phyloP scores from a whole-genome alignment of 768 basidiomycete genomes.

The Pisolithus albus region DNA sequence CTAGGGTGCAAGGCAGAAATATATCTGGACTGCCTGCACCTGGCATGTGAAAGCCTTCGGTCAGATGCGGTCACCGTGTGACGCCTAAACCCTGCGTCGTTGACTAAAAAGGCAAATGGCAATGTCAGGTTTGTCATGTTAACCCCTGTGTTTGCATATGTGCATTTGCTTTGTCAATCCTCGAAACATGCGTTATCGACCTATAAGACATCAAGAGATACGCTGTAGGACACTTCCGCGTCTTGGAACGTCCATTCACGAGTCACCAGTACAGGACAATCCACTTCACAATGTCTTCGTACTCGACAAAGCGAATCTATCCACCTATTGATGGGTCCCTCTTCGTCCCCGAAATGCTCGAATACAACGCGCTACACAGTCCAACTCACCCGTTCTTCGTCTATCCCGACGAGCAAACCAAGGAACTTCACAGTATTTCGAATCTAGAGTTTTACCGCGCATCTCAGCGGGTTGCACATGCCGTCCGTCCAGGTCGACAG shows the following conservation, averaged over 20 bases:
- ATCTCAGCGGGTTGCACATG: conserved; percentile 36
- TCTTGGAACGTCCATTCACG: not conserved
- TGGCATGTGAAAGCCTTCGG: too few species aligned
- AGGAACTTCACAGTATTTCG: conserved; percentile 24
- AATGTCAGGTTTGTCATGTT: too few species aligned
- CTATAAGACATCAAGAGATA: not conserved
- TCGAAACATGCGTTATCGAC: not conserved
- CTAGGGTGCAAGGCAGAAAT: too few species aligned
- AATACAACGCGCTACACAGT: conserved; percentile 32
- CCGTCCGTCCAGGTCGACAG: conserved; percentile 28
- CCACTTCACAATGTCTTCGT: not conserved
- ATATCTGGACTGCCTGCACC: too few species aligned
- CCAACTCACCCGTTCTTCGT: conserved; percentile 25
- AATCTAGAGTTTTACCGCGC: conserved; percentile 41
- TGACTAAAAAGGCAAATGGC: too few species aligned
- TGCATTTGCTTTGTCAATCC: too few species aligned
- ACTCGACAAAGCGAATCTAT: not conserved
- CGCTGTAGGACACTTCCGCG: not conserved
- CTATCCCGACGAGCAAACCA: conserved; percentile 20
- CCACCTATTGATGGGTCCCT: conserved; percentile 26
- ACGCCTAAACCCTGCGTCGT: too few species aligned
- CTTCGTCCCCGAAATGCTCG: conserved; percentile 26
- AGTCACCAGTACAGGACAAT: not conserved
- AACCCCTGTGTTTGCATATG: too few species aligned
- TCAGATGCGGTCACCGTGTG: too few species aligned